Percentiles rank a stretch among this genome's conserved stretches.
Evolutionary conservation across 139 green algal species (phyloP).

Genomic region (Chlorella vulgaris): DNA sequence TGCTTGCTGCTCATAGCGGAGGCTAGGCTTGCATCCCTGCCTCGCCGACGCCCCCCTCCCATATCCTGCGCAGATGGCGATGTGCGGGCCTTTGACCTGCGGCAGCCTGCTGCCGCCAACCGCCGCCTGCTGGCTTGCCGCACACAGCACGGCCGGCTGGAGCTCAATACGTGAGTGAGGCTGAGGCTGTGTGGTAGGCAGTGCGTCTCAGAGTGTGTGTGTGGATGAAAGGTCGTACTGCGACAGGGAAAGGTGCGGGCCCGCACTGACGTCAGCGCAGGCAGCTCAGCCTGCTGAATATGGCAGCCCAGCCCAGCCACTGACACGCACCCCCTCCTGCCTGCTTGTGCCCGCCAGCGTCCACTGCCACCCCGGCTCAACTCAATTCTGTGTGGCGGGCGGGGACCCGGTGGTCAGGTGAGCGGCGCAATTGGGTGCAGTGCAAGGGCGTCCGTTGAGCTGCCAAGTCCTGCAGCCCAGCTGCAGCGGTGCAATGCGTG

Average conservation of each 20-base stretch:
- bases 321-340: no score
- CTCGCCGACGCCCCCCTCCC: not conserved
- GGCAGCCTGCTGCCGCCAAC: conserved; percentile 9
- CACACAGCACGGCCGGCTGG: conserved; percentile 11
- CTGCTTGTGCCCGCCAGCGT: no score
- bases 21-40: not conserved
- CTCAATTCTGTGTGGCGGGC: conserved; percentile 58
- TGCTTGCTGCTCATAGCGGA: not conserved
- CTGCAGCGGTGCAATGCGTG: no score
- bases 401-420: conserved; percentile 47
- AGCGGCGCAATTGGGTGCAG: not conserved
- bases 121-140: conserved; percentile 40
- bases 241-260: no score
- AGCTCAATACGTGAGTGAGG: conserved; percentile 28
- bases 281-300: no score
- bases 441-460: no score
- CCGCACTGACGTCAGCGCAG: no score
- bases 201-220: no score
- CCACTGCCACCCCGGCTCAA: conserved; percentile 46
- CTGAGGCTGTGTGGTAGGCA: not conserved
- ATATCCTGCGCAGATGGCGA: not conserved
- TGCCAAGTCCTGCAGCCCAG: no score
- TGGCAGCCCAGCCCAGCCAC: no score
- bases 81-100: conserved; percentile 55
- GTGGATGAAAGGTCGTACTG: no score